A percentile compares a stretch with the other conserved stretches of the same genome.
Evolutionary conservation across 2,329 filamentous ascomycete genomes (phyloP).

Genomic region (Colletotrichum kahawae): DNA sequence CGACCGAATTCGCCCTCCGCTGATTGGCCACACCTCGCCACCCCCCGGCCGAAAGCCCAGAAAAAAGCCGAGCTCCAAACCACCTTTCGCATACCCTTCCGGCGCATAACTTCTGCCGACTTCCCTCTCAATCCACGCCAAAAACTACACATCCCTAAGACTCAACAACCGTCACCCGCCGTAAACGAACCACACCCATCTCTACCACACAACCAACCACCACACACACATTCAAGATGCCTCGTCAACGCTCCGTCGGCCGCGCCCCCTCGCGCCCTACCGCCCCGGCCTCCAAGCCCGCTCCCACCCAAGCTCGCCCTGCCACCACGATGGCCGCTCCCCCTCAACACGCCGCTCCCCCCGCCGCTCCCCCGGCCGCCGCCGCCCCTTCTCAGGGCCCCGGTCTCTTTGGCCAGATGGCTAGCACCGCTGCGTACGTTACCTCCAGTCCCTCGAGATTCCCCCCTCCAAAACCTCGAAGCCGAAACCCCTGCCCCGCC

Average conservation of each 20-base stretch:
- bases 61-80: constrained; percentile 11
- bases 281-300: constrained; percentile 61
- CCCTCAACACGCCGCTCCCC: constrained; percentile 41
- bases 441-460: background rate
- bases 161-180: background rate
- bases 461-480: background rate
- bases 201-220: background rate
- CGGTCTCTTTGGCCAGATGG: constrained; percentile 95
- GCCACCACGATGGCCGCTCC: constrained; percentile 69
- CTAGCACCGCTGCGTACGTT: constrained; percentile 94
- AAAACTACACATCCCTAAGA: constrained; percentile 31
- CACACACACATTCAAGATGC: constrained; percentile 57
- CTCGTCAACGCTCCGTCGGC: constrained; percentile 77
- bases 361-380: constrained; percentile 54
- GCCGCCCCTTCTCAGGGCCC: constrained; percentile 68
- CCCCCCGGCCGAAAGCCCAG: background rate
- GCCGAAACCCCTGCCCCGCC: background rate
- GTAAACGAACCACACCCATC: background rate
- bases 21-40: constrained; percentile 15
- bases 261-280: constrained; percentile 69
- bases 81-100: background rate
- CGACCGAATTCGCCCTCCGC: background rate
- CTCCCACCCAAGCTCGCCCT: constrained; percentile 69
- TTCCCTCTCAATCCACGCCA: constrained; percentile 27
- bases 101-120: constrained; percentile 19